A percentile compares a stretch with the other conserved stretches of the same genome.
Conservation (phyloP, 495 filamentous ascomycete species). For the Pyronema omphalodes region DNA sequence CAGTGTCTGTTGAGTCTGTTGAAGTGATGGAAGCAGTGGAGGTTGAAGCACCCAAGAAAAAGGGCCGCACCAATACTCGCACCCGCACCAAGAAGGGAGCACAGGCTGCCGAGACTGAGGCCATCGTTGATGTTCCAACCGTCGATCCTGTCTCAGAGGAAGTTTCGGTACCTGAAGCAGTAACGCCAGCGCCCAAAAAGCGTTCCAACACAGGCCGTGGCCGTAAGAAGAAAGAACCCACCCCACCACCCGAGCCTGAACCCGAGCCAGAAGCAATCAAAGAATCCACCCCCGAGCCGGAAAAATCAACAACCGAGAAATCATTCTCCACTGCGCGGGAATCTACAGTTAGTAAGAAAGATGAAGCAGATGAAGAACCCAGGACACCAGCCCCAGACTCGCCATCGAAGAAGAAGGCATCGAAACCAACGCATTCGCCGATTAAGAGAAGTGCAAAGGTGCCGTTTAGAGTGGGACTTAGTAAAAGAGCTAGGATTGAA, state of each 20-base stretch:
- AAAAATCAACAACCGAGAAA: not conserved
- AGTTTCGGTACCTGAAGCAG: too few relatives aligned
- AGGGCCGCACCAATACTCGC: too few relatives aligned
- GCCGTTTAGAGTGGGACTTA: not conserved
- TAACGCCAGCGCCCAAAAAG: too few relatives aligned
- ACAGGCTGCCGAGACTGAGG: too few relatives aligned
- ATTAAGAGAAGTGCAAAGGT: not conserved
- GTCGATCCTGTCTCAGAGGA: too few relatives aligned
- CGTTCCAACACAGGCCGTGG: not conserved
- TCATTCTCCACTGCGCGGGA: not conserved
- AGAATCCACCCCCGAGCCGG: not conserved
- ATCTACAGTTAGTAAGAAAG: too few relatives aligned
- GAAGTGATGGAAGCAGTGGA: too few relatives aligned
- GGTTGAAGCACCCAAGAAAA: too few relatives aligned
- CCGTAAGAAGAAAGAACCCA: not conserved
- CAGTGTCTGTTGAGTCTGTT: too few relatives aligned
- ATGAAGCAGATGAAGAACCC: not conserved
- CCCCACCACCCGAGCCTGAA: not conserved
- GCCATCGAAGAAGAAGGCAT: not conserved
- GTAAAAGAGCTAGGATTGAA: conserved; percentile 1
- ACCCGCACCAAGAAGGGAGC: too few relatives aligned
- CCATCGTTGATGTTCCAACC: too few relatives aligned
- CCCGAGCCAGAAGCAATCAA: not conserved
- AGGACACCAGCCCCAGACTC: not conserved
- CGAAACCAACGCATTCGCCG: not conserved